These are phyloP conservation scores for Penicillium sp. DNA, from an alignment of 2,329 filamentous ascomycete species.

Conservation along the genomic window DNA sequence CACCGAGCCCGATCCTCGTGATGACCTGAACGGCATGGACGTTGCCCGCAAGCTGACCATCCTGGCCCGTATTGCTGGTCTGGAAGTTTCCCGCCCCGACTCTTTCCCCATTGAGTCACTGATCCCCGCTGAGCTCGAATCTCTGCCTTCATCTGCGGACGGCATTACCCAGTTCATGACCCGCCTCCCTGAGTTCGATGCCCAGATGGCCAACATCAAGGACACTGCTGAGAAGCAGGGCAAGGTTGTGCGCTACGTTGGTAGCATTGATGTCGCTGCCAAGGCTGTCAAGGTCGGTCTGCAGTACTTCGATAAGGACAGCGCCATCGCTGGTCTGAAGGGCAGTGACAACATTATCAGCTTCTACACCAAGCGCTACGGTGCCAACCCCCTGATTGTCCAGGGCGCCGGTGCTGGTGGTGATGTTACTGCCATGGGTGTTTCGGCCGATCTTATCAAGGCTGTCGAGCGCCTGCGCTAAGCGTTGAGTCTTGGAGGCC, in stretches of 20 bases:
- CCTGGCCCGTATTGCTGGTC: constrained; percentile 77
- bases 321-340: constrained; percentile 91
- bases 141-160: constrained; percentile 56
- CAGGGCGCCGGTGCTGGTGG: constrained; percentile 93
- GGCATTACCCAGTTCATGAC: constrained; percentile 80
- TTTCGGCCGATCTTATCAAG: constrained; percentile 90
- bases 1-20: constrained; percentile 82
- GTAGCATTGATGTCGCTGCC: constrained; percentile 81
- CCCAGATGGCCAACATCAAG: constrained; percentile 87
- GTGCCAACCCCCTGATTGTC: constrained; percentile 84
- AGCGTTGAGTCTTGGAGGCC: not conserved
- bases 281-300: constrained; percentile 87
- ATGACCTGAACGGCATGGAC: constrained; percentile 83
- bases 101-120: constrained; percentile 92
- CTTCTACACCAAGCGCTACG: constrained; percentile 96
- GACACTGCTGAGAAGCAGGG: constrained; percentile 78
- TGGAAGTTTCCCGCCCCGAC: constrained; percentile 78
- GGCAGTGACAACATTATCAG: constrained; percentile 99
- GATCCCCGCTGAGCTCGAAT: constrained; percentile 84
- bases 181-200: constrained; percentile 76
- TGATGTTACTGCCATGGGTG: constrained; percentile 96
- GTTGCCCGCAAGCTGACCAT: constrained; percentile 97
- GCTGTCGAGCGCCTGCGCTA: constrained; percentile 70
- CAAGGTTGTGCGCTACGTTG: constrained; percentile 92
- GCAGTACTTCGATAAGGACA: constrained; percentile 81